phyloP scores from a whole-genome alignment of 1,284 basidiomycete genomes.

The Rhodotorula sp. region DNA sequence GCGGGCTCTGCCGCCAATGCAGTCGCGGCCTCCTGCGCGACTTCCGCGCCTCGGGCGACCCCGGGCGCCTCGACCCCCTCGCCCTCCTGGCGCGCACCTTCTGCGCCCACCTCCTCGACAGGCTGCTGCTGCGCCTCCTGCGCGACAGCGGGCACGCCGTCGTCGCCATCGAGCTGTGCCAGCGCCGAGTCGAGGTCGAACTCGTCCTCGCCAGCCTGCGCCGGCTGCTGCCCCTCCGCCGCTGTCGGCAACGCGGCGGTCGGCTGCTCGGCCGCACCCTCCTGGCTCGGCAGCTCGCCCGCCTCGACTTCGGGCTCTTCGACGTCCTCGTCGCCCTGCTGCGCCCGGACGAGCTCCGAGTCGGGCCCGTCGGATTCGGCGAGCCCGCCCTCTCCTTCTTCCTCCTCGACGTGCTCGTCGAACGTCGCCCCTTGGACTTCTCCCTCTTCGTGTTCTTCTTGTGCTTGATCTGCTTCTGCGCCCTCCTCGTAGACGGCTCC shows the following conservation, averaged over 20 bases:
- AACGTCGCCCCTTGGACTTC: not conserved
- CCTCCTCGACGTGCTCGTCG: not conserved
- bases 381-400: not conserved
- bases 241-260: no score
- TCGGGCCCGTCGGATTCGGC: constrained; percentile 26
- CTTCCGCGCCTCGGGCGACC: not conserved
- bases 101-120: not conserved
- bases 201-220: constrained; percentile 17
- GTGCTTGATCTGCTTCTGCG: not conserved
- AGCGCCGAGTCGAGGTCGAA: constrained; percentile 34
- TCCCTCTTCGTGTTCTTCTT: constrained; percentile 18
- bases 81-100: not conserved
- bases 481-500: not conserved
- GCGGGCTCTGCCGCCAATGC: not conserved
- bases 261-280: no score
- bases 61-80: not conserved
- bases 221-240: not conserved
- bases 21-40: not conserved
- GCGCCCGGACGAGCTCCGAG: constrained; percentile 11
- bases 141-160: constrained; percentile 23
- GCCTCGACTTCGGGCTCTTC: constrained; percentile 1
- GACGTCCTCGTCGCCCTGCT: not conserved
- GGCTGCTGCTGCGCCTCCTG: not conserved
- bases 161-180: constrained; percentile 35
- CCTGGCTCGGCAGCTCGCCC: constrained; percentile 9